A percentile compares a stretch with the other conserved stretches of the same genome.
These are phyloP conservation scores for Kazachstania sp. DNA, from an alignment of 1,139 yeast genomes.

Conservation along the genomic window DNA sequence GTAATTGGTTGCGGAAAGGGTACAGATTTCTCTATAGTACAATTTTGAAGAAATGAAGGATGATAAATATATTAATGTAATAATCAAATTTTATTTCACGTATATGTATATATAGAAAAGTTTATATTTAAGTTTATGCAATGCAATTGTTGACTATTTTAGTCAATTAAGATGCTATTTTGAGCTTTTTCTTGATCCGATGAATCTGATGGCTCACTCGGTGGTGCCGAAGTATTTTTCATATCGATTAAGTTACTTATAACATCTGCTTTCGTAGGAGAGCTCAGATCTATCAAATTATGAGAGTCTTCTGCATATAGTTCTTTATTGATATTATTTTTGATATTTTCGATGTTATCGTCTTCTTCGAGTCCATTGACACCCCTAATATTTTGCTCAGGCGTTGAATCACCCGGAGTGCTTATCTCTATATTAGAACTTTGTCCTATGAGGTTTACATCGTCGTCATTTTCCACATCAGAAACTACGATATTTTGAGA, in stretches of 20 bases:
- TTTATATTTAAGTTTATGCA: too few relatives aligned
- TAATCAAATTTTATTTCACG: too few relatives aligned
- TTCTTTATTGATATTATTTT: background rate
- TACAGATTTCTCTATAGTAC: too few relatives aligned
- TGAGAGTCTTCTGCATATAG: background rate
- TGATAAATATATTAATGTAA: too few relatives aligned
- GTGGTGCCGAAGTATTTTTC: conserved; percentile 1
- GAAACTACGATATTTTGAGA: conserved; percentile 10
- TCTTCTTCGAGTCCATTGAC: background rate
- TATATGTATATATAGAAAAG: too few relatives aligned
- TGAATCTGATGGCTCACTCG: background rate
- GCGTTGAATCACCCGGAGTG: background rate
- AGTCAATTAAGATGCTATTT: too few relatives aligned
- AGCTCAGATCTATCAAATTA: conserved; percentile 1
- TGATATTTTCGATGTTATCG: background rate
- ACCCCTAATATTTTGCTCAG: background rate
- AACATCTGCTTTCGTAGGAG: background rate
- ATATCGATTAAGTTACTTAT: background rate
- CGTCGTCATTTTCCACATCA: conserved; percentile 13
- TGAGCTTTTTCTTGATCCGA: background rate
- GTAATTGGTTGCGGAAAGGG: too few relatives aligned
- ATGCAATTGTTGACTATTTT: too few relatives aligned
- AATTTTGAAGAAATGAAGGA: too few relatives aligned
- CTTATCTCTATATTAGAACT: background rate
- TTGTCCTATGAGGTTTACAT: conserved; percentile 15